Percentiles rank a stretch among this genome's conserved stretches.
phyloP scores from a whole-genome alignment of 2,329 filamentous ascomycete species.

The Tolypocladium sp. region DNA sequence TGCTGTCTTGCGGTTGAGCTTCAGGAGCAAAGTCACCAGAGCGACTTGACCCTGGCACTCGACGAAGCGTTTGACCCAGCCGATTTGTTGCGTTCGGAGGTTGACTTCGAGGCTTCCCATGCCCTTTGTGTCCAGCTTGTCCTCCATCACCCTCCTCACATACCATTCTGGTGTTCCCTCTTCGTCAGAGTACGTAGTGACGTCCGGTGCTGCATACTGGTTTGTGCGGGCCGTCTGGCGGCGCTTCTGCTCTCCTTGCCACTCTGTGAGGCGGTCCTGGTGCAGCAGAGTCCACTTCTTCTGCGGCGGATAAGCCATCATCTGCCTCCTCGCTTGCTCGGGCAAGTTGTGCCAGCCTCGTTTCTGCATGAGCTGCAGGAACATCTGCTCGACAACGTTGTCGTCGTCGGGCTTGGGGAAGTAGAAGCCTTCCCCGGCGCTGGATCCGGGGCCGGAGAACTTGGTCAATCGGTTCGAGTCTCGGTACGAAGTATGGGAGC shows the following conservation, averaged over 20 bases:
- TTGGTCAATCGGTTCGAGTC: constrained; percentile 51
- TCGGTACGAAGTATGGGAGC: constrained; percentile 37
- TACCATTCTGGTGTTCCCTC: constrained; percentile 98
- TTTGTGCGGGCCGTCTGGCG: constrained; percentile 64
- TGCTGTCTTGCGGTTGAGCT: constrained; percentile 82
- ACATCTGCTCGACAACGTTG: constrained; percentile 80
- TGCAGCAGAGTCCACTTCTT: constrained; percentile 98
- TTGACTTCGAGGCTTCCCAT: constrained; percentile 91
- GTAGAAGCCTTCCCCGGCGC: constrained; percentile 42
- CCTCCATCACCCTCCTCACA: constrained; percentile 93
- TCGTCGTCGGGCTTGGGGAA: constrained; percentile 72
- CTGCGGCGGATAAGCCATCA: constrained; percentile 85
- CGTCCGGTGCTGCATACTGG: constrained; percentile 59
- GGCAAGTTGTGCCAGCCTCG: constrained; percentile 95
- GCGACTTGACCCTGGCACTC: constrained; percentile 97
- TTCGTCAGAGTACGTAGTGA: constrained; percentile 76
- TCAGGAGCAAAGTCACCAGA: constrained; percentile 83
- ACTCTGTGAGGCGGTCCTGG: constrained; percentile 87
- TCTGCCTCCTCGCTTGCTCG: constrained; percentile 87
- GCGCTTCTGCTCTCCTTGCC: constrained; percentile 89
- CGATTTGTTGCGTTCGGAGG: constrained; percentile 89
- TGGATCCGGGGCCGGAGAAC: constrained; percentile 26
- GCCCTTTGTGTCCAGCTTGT: constrained; percentile 83
- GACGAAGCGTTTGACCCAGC: constrained; percentile 93
- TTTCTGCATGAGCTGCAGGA: constrained; percentile 91